Evolutionary conservation across 345 rosid genomes (phyloP).

Genomic region (Sonneratia caseolaris): DNA sequence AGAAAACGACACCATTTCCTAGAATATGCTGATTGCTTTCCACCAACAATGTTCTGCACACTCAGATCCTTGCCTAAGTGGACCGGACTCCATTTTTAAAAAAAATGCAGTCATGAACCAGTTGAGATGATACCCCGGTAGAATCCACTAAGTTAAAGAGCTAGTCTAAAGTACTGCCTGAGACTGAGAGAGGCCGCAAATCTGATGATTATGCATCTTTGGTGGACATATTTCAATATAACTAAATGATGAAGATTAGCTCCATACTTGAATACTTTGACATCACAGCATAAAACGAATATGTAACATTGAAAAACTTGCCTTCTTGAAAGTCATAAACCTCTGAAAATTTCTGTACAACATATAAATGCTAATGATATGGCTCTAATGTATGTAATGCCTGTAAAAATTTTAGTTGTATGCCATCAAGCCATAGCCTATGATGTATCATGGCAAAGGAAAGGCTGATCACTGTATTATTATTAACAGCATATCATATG

Average conservation of each 20-base stretch:
- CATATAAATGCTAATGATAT: too few relatives aligned
- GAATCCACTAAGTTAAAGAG: slow-evolving; percentile 45
- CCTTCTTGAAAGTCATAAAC: background rate
- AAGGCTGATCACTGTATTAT: too few relatives aligned
- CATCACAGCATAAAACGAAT: background rate
- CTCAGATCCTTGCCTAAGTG: slow-evolving; percentile 71
- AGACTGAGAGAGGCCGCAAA: slow-evolving; percentile 63
- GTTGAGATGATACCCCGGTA: slow-evolving; percentile 52
- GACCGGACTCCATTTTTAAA: slow-evolving; percentile 84
- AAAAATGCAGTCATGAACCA: slow-evolving; percentile 77
- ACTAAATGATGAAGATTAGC: too few relatives aligned
- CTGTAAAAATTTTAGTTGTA: too few relatives aligned
- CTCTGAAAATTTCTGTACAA: too few relatives aligned
- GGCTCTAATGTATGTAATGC: too few relatives aligned
- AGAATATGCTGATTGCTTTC: slow-evolving; percentile 53
- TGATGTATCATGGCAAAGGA: too few relatives aligned
- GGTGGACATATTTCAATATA: slow-evolving; percentile 37
- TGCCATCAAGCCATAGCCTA: too few relatives aligned
- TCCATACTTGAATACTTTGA: too few relatives aligned
- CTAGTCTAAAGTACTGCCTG: slow-evolving; percentile 58
- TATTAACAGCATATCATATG: too few relatives aligned
- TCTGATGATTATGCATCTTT: slow-evolving; percentile 41
- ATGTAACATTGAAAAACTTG: background rate
- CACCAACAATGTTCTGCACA: slow-evolving; percentile 66
- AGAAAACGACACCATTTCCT: slow-evolving; percentile 49